Conservation (phyloP, 352 stramenopile genomes). For the Blastocystis sp. region DNA sequence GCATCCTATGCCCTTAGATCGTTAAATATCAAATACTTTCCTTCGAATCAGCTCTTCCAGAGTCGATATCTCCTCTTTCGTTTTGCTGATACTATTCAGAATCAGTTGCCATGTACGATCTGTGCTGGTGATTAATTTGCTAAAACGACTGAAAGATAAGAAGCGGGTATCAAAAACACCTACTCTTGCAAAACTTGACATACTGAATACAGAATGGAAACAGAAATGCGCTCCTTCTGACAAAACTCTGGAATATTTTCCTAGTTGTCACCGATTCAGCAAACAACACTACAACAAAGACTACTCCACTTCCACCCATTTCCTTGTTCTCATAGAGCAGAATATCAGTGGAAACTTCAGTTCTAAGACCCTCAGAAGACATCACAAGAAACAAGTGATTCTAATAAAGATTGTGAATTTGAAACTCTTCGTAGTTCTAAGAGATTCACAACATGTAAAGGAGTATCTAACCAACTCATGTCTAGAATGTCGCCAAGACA, state of each 20-base stretch:
- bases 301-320: constrained; percentile 19
- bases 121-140: background rate
- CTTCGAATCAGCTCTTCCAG: constrained; percentile 55
- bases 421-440: background rate
- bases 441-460: too few species aligned
- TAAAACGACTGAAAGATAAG: background rate
- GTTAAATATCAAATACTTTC: background rate
- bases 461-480: too few species aligned
- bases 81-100: constrained; percentile 23
- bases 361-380: constrained; percentile 15
- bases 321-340: constrained; percentile 7
- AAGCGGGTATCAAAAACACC: background rate
- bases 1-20: background rate
- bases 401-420: background rate
- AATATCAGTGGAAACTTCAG: constrained; percentile 57
- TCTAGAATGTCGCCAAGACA: background rate
- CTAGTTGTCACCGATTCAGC: background rate
- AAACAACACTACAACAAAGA: constrained; percentile 11
- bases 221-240: constrained; percentile 29
- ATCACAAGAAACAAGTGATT: constrained; percentile 9
- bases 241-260: constrained; percentile 31
- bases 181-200: constrained; percentile 47
- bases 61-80: constrained; percentile 36
- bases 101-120: constrained; percentile 15
- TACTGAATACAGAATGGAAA: constrained; percentile 32